These are phyloP conservation scores for Onygenales sp. DNA, from an alignment of 2,329 filamentous ascomycete genomes.

Conservation along the genomic window DNA sequence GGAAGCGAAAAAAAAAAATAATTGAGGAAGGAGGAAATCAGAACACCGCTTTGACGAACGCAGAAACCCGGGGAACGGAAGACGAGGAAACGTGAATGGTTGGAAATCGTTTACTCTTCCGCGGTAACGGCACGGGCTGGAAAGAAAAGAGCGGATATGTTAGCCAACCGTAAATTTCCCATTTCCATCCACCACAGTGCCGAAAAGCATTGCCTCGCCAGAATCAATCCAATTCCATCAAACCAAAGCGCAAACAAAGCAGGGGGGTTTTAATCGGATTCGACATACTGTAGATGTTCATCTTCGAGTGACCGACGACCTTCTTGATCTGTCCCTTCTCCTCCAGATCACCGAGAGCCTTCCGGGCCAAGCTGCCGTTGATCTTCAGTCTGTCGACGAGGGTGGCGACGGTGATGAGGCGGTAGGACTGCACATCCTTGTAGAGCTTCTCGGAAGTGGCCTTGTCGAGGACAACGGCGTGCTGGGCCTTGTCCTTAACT, in stretches of 20 bases:
- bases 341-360: slow-evolving; percentile 85
- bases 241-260: no score
- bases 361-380: slow-evolving; percentile 92
- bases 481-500: slow-evolving; percentile 99
- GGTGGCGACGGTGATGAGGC: slow-evolving; percentile 95
- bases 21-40: slow-evolving; percentile 17
- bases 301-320: slow-evolving; percentile 89
- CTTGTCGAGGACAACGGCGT: slow-evolving; percentile 98
- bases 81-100: slow-evolving; percentile 13
- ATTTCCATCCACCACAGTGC: no score
- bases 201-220: no score
- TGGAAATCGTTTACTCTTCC: slow-evolving; percentile 29
- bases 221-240: background rate
- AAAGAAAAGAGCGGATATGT: slow-evolving; percentile 1
- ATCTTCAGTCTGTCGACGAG: slow-evolving; percentile 99
- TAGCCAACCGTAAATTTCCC: background rate
- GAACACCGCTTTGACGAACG: slow-evolving; percentile 10
- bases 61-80: slow-evolving; percentile 22
- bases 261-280: background rate
- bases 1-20: slow-evolving; percentile 18
- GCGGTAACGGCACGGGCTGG: slow-evolving; percentile 36
- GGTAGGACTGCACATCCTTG: slow-evolving; percentile 99
- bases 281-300: slow-evolving; percentile 90
- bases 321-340: slow-evolving; percentile 98
- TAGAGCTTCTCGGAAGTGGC: slow-evolving; percentile 93